phyloP scores from a whole-genome alignment of 768 basidiomycete species.

The Amanita subjunquillea region DNA sequence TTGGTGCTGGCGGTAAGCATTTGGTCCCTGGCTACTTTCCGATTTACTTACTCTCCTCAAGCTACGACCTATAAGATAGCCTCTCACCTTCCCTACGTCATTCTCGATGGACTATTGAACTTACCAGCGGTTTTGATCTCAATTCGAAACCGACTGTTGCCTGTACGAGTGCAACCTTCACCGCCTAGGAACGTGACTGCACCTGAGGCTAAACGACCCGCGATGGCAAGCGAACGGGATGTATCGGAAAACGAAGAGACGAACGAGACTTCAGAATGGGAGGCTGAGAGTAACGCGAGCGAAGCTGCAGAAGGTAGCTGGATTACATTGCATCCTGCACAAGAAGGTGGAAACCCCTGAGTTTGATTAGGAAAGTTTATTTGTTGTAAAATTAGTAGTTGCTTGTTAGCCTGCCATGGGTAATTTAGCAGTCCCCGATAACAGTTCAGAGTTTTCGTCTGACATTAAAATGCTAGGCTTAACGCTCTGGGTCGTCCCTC shows the following conservation, averaged over 20 bases:
- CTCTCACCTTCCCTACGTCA: conserved; percentile 52
- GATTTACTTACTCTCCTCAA: conserved; percentile 16
- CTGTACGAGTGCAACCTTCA: conserved; percentile 32
- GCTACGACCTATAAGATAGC: conserved; percentile 63
- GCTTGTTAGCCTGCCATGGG: not conserved
- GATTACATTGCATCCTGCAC: conserved; percentile 42
- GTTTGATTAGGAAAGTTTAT: not conserved
- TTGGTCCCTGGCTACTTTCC: not conserved
- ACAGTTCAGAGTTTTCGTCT: not conserved
- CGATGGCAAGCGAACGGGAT: conserved; percentile 9
- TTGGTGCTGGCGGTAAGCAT: conserved; percentile 71
- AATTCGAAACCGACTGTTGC: conserved; percentile 50
- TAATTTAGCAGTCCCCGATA: not conserved
- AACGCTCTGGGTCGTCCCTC: conserved; percentile 65
- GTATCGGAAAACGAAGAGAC: conserved; percentile 26
- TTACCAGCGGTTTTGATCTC: conserved; percentile 58
- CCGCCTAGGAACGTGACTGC: conserved; percentile 19
- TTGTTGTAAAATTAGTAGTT: not conserved
- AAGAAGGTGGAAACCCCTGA: not conserved
- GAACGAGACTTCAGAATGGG: conserved; percentile 43
- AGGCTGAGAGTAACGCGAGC: conserved; percentile 53
- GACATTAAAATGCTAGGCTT: conserved; percentile 27
- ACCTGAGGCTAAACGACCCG: conserved; percentile 9
- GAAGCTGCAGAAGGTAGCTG: conserved; percentile 55
- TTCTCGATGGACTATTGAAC: conserved; percentile 57